phyloP scores from a whole-genome alignment of 2,329 filamentous ascomycete species.

The Penicillium oxalicum region DNA sequence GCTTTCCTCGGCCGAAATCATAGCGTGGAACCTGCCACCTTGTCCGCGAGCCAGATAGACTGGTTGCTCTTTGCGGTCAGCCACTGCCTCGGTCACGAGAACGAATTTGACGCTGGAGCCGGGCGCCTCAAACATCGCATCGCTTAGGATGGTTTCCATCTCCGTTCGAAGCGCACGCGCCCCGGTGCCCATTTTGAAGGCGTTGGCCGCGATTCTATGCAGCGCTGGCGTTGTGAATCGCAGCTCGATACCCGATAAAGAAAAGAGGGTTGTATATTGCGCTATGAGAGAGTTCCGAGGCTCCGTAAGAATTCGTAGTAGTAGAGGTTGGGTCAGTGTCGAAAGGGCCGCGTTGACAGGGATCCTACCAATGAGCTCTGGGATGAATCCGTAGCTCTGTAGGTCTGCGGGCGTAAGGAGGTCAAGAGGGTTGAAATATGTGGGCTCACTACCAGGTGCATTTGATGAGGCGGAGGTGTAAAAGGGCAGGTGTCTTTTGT shows the following conservation, averaged over 20 bases:
- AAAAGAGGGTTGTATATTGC: constrained; percentile 85
- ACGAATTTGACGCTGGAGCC: constrained; percentile 62
- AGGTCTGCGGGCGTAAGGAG: constrained; percentile 69
- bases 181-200: constrained; percentile 65
- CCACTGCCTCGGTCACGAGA: constrained; percentile 65
- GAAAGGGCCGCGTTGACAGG: constrained; percentile 84
- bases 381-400: constrained; percentile 84
- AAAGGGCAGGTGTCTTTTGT: constrained; percentile 55
- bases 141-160: constrained; percentile 70
- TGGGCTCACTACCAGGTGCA: constrained; percentile 38
- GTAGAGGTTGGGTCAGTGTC: constrained; percentile 60
- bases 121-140: constrained; percentile 76
- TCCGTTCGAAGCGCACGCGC: constrained; percentile 73
- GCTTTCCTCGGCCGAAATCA: constrained; percentile 48
- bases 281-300: constrained; percentile 80
- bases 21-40: constrained; percentile 45
- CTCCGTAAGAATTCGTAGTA: constrained; percentile 86
- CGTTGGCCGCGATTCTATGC: constrained; percentile 71
- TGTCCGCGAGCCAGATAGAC: constrained; percentile 49
- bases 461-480: constrained; percentile 51
- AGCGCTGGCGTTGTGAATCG: constrained; percentile 77
- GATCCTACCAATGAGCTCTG: constrained; percentile 90
- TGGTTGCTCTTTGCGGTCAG: constrained; percentile 54
- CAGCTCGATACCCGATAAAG: constrained; percentile 68
- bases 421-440: constrained; percentile 57